A percentile compares a stretch with the other conserved stretches of the same genome.
These are phyloP conservation scores for Penicillium fimorum DNA, from an alignment of 495 filamentous ascomycete species.

Conservation along the genomic window DNA sequence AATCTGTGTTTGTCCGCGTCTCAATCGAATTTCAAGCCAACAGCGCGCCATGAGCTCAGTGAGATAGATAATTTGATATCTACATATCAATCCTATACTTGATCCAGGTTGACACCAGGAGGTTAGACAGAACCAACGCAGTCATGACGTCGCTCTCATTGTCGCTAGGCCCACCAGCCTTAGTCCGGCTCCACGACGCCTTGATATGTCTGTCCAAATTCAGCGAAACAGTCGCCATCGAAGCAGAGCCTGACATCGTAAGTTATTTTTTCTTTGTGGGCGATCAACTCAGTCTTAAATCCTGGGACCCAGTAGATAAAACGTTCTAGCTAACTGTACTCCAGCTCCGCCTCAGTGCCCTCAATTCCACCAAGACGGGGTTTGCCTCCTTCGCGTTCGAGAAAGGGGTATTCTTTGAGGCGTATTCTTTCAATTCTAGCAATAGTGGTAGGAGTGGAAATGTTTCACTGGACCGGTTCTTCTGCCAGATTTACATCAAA, in stretches of 20 bases:
- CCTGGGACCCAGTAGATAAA: not conserved
- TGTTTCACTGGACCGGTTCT: conserved; percentile 54
- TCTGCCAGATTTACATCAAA: conserved; percentile 73
- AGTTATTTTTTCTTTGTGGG: conserved; percentile 12
- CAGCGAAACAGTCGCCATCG: conserved; percentile 83
- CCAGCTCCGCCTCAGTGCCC: conserved; percentile 74
- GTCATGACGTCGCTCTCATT: conserved; percentile 74
- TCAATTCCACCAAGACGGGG: conserved; percentile 92
- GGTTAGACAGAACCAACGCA: not conserved
- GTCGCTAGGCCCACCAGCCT: conserved; percentile 70
- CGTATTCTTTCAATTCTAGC: conserved; percentile 51
- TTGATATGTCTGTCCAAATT: conserved; percentile 90
- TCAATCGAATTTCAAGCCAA: not conserved
- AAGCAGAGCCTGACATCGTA: conserved; percentile 75
- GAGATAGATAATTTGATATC: not conserved
- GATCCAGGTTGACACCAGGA: not conserved
- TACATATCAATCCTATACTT: not conserved
- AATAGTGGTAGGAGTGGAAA: conserved; percentile 16
- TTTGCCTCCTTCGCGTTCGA: conserved; percentile 81
- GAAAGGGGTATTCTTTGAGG: conserved; percentile 73
- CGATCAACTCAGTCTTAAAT: not conserved
- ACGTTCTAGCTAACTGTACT: conserved; percentile 7
- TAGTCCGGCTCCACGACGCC: conserved; percentile 73
- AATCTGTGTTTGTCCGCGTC: conserved; percentile 7
- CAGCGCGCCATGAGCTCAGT: not conserved